Evolutionary conservation across 495 filamentous ascomycete genomes (phyloP).

Genomic region (Penicillium pulvis): DNA sequence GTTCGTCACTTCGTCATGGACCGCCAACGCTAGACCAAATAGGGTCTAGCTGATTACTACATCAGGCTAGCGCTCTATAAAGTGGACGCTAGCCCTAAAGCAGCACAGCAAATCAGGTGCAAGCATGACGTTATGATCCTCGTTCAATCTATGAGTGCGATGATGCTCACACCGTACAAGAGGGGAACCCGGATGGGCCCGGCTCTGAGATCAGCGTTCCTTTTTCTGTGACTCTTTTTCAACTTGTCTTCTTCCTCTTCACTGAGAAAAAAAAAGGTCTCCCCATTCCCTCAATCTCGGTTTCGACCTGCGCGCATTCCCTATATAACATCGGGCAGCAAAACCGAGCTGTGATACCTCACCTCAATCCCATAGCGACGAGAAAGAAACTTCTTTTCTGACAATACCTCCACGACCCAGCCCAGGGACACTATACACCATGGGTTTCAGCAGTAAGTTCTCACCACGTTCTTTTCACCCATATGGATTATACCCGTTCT

Average conservation of each 20-base stretch:
- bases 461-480: background rate
- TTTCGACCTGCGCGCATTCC: background rate
- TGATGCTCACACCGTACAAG: conserved; percentile 10
- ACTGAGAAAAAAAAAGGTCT: background rate
- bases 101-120: conserved; percentile 8
- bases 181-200: conserved; percentile 7
- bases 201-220: conserved; percentile 5
- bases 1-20: conserved; percentile 40
- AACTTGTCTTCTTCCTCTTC: background rate
- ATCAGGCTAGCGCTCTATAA: background rate
- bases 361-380: background rate
- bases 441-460: conserved; percentile 39
- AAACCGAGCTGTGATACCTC: conserved; percentile 2
- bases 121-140: conserved; percentile 15
- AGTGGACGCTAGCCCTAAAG: conserved; percentile 7
- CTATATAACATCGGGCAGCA: conserved; percentile 3
- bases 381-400: background rate
- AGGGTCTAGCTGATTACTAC: conserved; percentile 14
- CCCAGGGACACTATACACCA: conserved; percentile 17
- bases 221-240: background rate
- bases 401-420: background rate
- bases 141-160: conserved; percentile 9
- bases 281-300: background rate
- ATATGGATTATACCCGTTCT: background rate
- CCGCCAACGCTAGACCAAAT: conserved; percentile 21